Evolutionary conservation across 441 rosid genomes (phyloP).

Genomic region (Gossypium laxum): DNA sequence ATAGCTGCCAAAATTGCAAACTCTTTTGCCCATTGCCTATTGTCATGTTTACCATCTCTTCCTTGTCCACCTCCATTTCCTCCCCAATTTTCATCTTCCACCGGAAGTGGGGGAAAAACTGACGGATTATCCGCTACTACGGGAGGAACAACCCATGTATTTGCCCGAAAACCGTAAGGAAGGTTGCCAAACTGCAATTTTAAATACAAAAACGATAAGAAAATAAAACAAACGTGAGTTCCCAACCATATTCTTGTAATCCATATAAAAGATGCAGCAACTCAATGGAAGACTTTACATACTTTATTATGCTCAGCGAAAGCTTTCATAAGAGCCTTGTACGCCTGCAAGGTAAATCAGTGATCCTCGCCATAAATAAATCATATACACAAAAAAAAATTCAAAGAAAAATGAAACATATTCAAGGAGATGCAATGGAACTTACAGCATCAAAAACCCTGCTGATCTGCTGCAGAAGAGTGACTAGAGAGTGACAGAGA

Average conservation of each 20-base stretch:
- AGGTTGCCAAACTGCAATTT: constrained; percentile 66
- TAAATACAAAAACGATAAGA: background rate
- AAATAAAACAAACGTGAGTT: background rate
- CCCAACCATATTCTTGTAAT: background rate
- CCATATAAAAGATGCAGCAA: background rate
- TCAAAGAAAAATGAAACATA: background rate
- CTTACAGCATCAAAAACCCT: constrained; percentile 59
- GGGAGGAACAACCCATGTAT: constrained; percentile 78
- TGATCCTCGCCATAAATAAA: background rate
- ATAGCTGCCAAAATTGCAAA: constrained; percentile 67
- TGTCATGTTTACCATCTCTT: constrained; percentile 42
- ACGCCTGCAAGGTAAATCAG: constrained; percentile 41
- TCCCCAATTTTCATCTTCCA: constrained; percentile 74
- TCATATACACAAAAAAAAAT: background rate
- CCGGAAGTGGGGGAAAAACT: constrained; percentile 51
- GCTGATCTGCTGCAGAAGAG: constrained; percentile 59
- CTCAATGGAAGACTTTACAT: constrained; percentile 10
- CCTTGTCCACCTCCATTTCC: constrained; percentile 68
- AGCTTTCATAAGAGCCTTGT: constrained; percentile 62
- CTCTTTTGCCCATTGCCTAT: constrained; percentile 61
- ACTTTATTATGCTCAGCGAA: constrained; percentile 72
- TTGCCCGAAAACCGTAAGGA: constrained; percentile 70
- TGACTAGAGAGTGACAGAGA: constrained; percentile 49
- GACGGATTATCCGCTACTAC: constrained; percentile 54
- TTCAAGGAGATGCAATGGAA: constrained; percentile 3